Evolutionary conservation across 2,329 filamentous ascomycete genomes (phyloP).

Genomic region (Beauveria rudraprayagi): DNA sequence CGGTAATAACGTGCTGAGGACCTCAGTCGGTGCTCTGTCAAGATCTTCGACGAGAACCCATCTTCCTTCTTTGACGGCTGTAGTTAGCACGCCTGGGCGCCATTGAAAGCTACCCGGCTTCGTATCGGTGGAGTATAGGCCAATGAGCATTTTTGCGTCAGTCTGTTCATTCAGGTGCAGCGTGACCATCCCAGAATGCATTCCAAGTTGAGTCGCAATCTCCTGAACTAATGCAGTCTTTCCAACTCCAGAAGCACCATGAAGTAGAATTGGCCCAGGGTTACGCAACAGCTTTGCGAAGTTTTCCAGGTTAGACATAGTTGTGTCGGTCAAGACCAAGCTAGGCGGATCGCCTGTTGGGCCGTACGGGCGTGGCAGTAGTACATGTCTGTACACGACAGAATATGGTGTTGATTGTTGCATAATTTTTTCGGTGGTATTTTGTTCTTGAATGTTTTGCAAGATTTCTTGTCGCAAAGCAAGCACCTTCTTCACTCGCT

Average conservation of each 20-base stretch:
- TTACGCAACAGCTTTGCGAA: constrained; percentile 62
- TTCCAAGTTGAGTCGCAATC: constrained; percentile 70
- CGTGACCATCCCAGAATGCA: constrained; percentile 77
- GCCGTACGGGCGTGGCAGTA: constrained; percentile 57
- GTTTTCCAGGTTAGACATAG: constrained; percentile 59
- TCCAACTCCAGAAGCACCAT: constrained; percentile 76
- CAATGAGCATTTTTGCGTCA: constrained; percentile 91
- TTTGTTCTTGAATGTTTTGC: constrained; percentile 12
- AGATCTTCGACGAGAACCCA: constrained; percentile 98
- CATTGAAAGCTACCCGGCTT: constrained; percentile 86
- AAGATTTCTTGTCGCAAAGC: constrained; percentile 32
- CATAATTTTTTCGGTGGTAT: constrained; percentile 3
- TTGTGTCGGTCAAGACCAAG: constrained; percentile 66
- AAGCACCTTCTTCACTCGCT: constrained; percentile 39
- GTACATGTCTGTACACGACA: constrained; percentile 54
- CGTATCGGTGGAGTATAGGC: constrained; percentile 83
- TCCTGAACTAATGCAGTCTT: constrained; percentile 85
- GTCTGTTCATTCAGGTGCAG: constrained; percentile 97
- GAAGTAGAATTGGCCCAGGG: constrained; percentile 66
- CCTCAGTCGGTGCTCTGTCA: constrained; percentile 87
- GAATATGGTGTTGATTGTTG: constrained; percentile 52
- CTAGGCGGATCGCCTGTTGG: constrained; percentile 36
- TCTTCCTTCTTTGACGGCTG: constrained; percentile 84
- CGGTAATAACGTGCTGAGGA: constrained; percentile 86
- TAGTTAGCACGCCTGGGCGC: constrained; percentile 87